Evolutionary conservation across 73 alveolate genomes (phyloP), one percentile per base, ranked within the genome.

Genomic region (Symbiodinium natans): DNA sequence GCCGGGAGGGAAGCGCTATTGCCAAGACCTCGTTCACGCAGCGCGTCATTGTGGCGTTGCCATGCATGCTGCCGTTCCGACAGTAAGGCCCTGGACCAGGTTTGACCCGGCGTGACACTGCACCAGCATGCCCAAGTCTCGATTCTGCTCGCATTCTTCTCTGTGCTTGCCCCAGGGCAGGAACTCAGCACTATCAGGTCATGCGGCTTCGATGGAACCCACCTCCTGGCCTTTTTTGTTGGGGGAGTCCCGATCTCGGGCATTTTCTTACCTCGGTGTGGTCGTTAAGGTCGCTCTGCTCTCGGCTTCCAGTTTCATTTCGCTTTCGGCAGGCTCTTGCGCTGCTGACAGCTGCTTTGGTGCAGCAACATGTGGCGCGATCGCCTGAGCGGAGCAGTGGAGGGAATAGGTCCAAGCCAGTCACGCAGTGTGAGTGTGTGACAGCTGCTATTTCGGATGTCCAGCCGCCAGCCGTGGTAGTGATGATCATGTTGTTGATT

Each of bases 151-250:
- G 27, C 0, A 52, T 52, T n/a, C n/a, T n/a, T n/a, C n/a, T n/a
- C n/a, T n/a, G n/a, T n/a, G n/a, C n/a, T n/a, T n/a, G n/a, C n/a
- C n/a, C n/a, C n/a, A n/a, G n/a, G n/a, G n/a, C n/a, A n/a, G n/a
- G n/a, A n/a, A n/a, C n/a, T 46, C 59, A 46, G 59, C 21, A 46
- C 21, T 46, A 46, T 25, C 80, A 63, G 80, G 80, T 63, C 80
- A 63, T 63, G 80, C 33, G 82, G 97, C 41, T 40, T 90, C 46
- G 97, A 90, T 46, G 97, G 80, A 83, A 42, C 80, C 52, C 97
- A 90, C 80, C 48, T 90, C 38, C 88, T 90, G 39, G 88, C 97
- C 23, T 90, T 90, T 85, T 90, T 90, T 33, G 17, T 56, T 3
- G 97, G 97, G 39, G 97, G 77, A 41, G 97, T 42, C 52, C 43